Evolutionary conservation across 1,284 basidiomycete species (phyloP), one percentile per base, ranked within the genome.

Genomic region (Cutaneotrichosporon sp.): DNA sequence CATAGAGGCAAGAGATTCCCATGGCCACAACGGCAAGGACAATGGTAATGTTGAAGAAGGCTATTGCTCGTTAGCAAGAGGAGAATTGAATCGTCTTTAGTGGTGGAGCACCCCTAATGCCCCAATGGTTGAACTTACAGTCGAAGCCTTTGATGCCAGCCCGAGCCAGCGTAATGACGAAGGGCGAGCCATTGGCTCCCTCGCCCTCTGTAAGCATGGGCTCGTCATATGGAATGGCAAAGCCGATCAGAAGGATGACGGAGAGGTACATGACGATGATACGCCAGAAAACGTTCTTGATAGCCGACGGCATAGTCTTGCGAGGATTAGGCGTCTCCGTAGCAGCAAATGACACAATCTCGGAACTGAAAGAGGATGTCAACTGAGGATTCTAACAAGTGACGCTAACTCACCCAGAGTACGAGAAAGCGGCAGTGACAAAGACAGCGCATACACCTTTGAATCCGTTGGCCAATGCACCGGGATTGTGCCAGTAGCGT

Each of bases 341-440:
- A 3, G 50, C 50, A 12, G 89, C 80, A 72, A 91, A 84, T 32
- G 88, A 89, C 37, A 92, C 86, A 58, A 92, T 86, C 71, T 93
- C 90, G 9, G 88, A 90, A 45, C 83, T 52, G 46, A 22, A 22
- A 5, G 22, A n/a, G n/a, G n/a, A n/a, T 26, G 24, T 42, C 31
- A 38, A 24, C 19, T 29, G 34, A 27, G n/a, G 12, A 5, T 16
- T 19, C 14, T 14, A 17, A 24, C 1, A 11, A 9, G 9, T 16
- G 12, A 20, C 14, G 10, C 3, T 7, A 6, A 52, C 43, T 34
- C 19, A 54, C 59, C 49, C 81, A 57, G 84, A 82, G 77, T 85
- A 91, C 11, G 84, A 86, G 77, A 92, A 92, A 2, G 87, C 87
- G 10, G 88, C 88, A 31, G 63, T 68, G 34, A 60, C 58, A 32